These are phyloP conservation scores for Suillus paluster DNA, from an alignment of 768 basidiomycete genomes.

Conservation along the genomic window DNA sequence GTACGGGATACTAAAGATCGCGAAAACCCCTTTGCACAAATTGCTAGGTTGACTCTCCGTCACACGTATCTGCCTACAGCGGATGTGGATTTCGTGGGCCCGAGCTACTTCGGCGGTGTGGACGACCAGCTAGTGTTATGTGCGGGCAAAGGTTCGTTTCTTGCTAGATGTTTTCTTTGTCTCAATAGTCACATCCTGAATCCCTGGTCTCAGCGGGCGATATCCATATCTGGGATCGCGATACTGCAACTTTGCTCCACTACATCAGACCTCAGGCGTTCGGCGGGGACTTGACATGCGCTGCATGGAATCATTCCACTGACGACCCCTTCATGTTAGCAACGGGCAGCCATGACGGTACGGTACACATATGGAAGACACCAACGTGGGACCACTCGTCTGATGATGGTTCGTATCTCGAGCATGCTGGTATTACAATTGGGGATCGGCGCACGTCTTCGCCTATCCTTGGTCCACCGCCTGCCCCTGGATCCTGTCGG, in stretches of 20 bases:
- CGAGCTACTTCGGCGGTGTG: conserved; percentile 82
- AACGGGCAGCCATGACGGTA: conserved; percentile 79
- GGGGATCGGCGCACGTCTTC: not conserved
- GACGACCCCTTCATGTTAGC: conserved; percentile 59
- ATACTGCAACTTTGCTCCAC: conserved; percentile 74
- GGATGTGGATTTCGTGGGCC: conserved; percentile 74
- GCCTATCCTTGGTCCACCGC: not conserved
- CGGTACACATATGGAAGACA: conserved; percentile 73
- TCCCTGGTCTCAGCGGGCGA: conserved; percentile 59
- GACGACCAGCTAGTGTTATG: conserved; percentile 81
- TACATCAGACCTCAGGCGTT: conserved; percentile 65
- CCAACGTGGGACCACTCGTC: conserved; percentile 28
- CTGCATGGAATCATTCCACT: conserved; percentile 76
- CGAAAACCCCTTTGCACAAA: conserved; percentile 37
- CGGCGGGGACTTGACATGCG: conserved; percentile 75
- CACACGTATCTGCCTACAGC: conserved; percentile 78
- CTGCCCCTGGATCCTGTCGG: not conserved
- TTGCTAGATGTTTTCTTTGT: not conserved
- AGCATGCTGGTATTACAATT: conserved; percentile 14
- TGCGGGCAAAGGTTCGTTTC: conserved; percentile 66
- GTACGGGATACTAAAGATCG: conserved; percentile 52
- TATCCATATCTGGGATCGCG: conserved; percentile 88
- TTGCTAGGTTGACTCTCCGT: conserved; percentile 43
- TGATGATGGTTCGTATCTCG: conserved; percentile 31
- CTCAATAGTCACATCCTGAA: not conserved